Evolutionary conservation across 2,329 filamentous ascomycete species (phyloP).

Genomic region (Dactylellina cionopaga): DNA sequence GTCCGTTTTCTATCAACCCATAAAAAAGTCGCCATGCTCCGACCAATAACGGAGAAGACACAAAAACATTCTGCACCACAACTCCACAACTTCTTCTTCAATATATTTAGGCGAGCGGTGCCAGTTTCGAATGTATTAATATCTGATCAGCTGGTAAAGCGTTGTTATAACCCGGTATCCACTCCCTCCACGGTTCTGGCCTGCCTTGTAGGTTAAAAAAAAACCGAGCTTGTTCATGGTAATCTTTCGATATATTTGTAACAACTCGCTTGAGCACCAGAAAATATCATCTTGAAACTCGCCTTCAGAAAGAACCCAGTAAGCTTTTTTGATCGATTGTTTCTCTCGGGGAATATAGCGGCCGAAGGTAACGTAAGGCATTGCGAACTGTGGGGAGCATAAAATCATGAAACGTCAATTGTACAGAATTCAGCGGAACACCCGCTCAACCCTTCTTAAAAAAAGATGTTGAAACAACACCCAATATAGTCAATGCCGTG

Average conservation of each 20-base stretch:
- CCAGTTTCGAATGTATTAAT: slow-evolving; percentile 46
- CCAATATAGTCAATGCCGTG: slow-evolving; percentile 51
- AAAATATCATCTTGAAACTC: slow-evolving; percentile 46
- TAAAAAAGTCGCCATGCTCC: neutral
- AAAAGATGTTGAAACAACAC: slow-evolving; percentile 42
- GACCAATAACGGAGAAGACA: slow-evolving; percentile 23
- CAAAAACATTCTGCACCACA: neutral
- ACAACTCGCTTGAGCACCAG: slow-evolving; percentile 49
- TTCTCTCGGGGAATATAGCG: slow-evolving; percentile 2
- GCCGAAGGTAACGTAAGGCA: neutral
- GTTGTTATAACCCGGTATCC: slow-evolving; percentile 17
- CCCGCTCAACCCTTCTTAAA: slow-evolving; percentile 18
- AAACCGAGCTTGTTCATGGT: slow-evolving; percentile 14
- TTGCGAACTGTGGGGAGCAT: neutral
- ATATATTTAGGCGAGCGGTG: slow-evolving; percentile 51
- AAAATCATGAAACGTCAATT: slow-evolving; percentile 45
- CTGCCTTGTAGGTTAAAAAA: slow-evolving; percentile 1
- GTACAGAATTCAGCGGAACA: slow-evolving; percentile 10
- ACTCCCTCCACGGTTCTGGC: slow-evolving; percentile 12
- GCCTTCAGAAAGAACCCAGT: slow-evolving; percentile 32
- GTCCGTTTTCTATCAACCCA: slow-evolving; percentile 9
- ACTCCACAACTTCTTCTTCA: neutral
- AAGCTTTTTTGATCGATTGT: slow-evolving; percentile 14
- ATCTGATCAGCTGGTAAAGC: slow-evolving; percentile 18
- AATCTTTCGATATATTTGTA: slow-evolving; percentile 45